Percentiles rank a stretch among this genome's conserved stretches.
These are phyloP conservation scores for Danielozyma ontarioensis DNA, from an alignment of 805 yeast species.

Conservation along the genomic window DNA sequence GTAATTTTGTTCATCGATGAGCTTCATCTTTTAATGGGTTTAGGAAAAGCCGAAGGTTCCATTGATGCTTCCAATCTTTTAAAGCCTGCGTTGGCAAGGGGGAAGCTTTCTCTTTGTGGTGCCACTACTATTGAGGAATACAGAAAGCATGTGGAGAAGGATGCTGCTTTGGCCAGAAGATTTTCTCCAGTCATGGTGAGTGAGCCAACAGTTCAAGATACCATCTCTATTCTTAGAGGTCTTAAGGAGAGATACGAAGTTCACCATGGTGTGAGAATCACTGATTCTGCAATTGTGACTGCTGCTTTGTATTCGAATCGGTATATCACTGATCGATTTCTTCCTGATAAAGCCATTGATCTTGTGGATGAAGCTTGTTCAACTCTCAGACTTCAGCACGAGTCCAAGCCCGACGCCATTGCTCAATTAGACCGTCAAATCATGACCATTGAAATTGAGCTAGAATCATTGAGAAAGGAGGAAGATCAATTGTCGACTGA, in stretches of 20 bases:
- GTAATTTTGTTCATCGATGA: conserved; percentile 87
- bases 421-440: conserved; percentile 82
- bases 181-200: conserved; percentile 82
- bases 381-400: conserved; percentile 89
- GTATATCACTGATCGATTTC: conserved; percentile 82
- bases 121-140: conserved; percentile 96
- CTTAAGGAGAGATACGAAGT: conserved; percentile 92
- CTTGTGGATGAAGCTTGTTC: conserved; percentile 97
- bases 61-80: conserved; percentile 92
- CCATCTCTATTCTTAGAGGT: conserved; percentile 89
- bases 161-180: conserved; percentile 91
- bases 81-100: conserved; percentile 92
- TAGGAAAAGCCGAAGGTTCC: conserved; percentile 91
- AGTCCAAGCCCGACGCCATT: conserved; percentile 92
- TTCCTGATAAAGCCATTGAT: conserved; percentile 97
- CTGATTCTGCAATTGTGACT: conserved; percentile 88
- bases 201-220: conserved; percentile 88
- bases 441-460: conserved; percentile 91
- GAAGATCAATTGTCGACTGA: conserved; percentile 81
- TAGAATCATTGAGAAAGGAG: conserved; percentile 90
- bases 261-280: conserved; percentile 93
- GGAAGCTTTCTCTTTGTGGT: conserved; percentile 87
- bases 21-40: conserved; percentile 80
- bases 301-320: conserved; percentile 89
- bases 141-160: conserved; percentile 89